Conservation (phyloP, 768 basidiomycete genomes). For the Lepiota venenata region DNA sequence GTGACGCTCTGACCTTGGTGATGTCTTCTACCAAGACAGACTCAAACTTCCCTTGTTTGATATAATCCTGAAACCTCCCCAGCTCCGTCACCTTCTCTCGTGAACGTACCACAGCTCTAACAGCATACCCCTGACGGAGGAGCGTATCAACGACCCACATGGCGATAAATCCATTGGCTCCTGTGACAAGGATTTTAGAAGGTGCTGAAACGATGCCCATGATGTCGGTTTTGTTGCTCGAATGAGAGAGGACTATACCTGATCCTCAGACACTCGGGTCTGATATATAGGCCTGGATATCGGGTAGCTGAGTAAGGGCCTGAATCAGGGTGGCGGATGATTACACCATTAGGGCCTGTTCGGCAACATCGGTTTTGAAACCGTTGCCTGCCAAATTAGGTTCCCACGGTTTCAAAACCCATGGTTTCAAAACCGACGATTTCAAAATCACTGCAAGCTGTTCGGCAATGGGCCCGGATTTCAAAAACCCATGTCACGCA, state of each 20-base stretch:
- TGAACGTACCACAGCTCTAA: slow-evolving; percentile 62
- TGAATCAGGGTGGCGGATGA: too few species aligned
- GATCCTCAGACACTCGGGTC: slow-evolving; percentile 40
- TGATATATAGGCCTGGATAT: too few species aligned
- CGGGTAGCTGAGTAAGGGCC: too few species aligned
- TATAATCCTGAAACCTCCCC: slow-evolving; percentile 42
- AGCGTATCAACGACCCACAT: slow-evolving; percentile 48
- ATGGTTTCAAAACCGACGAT: too few species aligned
- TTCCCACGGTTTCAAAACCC: too few species aligned
- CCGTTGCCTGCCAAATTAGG: too few species aligned
- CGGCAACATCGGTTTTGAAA: too few species aligned
- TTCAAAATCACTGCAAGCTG: too few species aligned
- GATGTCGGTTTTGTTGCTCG: background rate
- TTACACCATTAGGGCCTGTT: too few species aligned
- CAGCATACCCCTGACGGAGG: slow-evolving; percentile 53
- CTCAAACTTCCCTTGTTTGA: slow-evolving; percentile 49
- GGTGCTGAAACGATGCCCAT: slow-evolving; percentile 22
- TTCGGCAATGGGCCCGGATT: too few species aligned
- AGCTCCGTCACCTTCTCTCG: slow-evolving; percentile 54
- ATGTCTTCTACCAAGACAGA: slow-evolving; percentile 66
- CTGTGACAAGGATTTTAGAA: slow-evolving; percentile 41
- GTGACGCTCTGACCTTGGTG: slow-evolving; percentile 21
- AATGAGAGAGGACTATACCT: slow-evolving; percentile 57
- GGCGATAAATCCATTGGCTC: slow-evolving; percentile 54
- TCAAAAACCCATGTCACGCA: too few species aligned